Evolutionary conservation across 306 rosid genomes (phyloP).

Genomic region (Vicia villosa): DNA sequence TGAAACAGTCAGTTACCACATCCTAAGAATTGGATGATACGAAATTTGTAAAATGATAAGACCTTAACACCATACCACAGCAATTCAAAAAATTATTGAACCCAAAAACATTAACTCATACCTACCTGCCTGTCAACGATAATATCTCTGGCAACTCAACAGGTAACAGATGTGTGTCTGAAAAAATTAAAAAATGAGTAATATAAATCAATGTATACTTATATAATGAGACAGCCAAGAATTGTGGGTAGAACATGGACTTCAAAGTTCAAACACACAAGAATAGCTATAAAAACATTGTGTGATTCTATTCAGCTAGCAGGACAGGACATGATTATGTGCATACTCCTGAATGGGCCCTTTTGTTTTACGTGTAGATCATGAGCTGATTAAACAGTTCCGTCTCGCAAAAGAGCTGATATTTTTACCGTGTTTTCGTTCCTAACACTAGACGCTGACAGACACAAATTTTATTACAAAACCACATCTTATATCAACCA

Average conservation of each 20-base stretch:
- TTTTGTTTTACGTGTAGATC: slow-evolving; percentile 16
- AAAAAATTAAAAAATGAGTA: slow-evolving; percentile 26
- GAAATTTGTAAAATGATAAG: background rate
- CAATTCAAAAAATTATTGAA: slow-evolving; percentile 10
- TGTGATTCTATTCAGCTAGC: slow-evolving; percentile 22
- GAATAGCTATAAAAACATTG: slow-evolving; percentile 22
- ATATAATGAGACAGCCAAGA: slow-evolving; percentile 8
- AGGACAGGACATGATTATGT: slow-evolving; percentile 10
- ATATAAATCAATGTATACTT: slow-evolving; percentile 18
- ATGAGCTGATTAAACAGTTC: background rate
- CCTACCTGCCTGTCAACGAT: slow-evolving; percentile 77
- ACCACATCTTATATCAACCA: slow-evolving; percentile 14
- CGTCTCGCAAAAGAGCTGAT: background rate
- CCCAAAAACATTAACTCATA: slow-evolving; percentile 29
- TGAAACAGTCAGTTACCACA: slow-evolving; percentile 6
- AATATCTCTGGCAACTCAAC: slow-evolving; percentile 81
- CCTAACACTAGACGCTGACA: background rate
- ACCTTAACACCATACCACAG: slow-evolving; percentile 16
- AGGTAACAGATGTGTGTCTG: slow-evolving; percentile 91
- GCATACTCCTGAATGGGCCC: slow-evolving; percentile 14
- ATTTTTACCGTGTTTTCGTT: background rate
- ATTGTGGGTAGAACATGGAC: slow-evolving; percentile 5
- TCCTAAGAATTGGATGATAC: background rate
- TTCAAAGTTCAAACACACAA: slow-evolving; percentile 29
- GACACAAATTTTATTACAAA: slow-evolving; percentile 8